Percentiles rank a stretch among this genome's conserved stretches.
Conservation (phyloP, 129 eudicot species). For the Ambrosia trifida region DNA sequence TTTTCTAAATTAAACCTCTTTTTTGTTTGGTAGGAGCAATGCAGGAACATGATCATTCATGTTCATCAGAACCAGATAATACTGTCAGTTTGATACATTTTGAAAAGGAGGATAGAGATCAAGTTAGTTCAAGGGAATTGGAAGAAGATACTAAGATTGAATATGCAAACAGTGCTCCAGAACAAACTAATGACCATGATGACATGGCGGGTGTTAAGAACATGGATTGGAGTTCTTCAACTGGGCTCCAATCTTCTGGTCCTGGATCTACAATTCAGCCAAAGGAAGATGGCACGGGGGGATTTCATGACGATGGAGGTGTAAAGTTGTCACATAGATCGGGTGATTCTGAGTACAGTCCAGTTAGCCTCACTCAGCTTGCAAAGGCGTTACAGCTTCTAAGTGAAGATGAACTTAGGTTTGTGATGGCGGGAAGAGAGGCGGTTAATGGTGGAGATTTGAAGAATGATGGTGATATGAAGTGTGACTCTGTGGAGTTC, state of each 20-base stretch:
- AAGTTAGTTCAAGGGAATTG: conserved; percentile 16
- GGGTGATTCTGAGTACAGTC: conserved; percentile 36
- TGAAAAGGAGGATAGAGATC: conserved; percentile 39
- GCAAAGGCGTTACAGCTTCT: conserved; percentile 52
- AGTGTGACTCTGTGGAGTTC: conserved; percentile 33
- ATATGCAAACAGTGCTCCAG: conserved; percentile 22
- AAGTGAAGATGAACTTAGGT: conserved; percentile 57
- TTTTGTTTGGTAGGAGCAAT: conserved; percentile 80
- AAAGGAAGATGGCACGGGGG: conserved; percentile 28
- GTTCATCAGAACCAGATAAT: conserved; percentile 41
- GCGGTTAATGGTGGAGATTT: conserved; percentile 23
- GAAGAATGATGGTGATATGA: conserved; percentile 21
- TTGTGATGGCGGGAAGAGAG: conserved; percentile 51
- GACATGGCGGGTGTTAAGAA: conserved; percentile 30
- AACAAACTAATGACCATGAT: conserved; percentile 28
- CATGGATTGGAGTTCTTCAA: conserved; percentile 23
- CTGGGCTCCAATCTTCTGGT: conserved; percentile 19
- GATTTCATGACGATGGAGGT: conserved; percentile 24
- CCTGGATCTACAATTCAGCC: conserved; percentile 21
- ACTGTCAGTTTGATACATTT: conserved; percentile 26
- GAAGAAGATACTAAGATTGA: conserved; percentile 33
- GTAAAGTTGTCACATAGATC: conserved; percentile 14
- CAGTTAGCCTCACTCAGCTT: conserved; percentile 52
- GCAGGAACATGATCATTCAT: conserved; percentile 68
- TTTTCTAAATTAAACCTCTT: conserved; percentile 36